phyloP scores from a whole-genome alignment of 2,329 filamentous ascomycete genomes.

The Coniochaeta sp. region DNA sequence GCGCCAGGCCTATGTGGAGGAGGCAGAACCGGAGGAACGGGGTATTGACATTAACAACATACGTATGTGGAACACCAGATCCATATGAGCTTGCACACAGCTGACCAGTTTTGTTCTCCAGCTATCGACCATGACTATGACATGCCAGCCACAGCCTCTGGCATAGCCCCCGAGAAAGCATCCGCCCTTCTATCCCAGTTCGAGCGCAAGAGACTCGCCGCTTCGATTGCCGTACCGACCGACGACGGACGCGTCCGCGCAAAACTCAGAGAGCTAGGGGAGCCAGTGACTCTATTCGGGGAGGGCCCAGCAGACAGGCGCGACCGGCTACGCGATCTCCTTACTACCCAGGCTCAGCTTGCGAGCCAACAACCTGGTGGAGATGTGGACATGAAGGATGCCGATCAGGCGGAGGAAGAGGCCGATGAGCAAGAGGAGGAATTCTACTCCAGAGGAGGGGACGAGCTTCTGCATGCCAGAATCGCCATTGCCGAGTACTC shows the following conservation, averaged over 20 bases:
- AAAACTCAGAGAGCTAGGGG: conserved; percentile 76
- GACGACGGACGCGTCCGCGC: conserved; percentile 82
- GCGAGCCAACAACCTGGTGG: conserved; percentile 45
- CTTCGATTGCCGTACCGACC: conserved; percentile 85
- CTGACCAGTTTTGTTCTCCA: conserved; percentile 4
- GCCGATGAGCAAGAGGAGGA: conserved; percentile 79
- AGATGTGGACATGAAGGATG: conserved; percentile 57
- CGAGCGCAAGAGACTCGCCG: conserved; percentile 81
- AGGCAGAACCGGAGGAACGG: conserved; percentile 39
- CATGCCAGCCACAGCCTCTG: conserved; percentile 52
- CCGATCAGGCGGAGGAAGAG: conserved; percentile 46
- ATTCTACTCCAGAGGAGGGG: conserved; percentile 83
- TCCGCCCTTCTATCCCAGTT: conserved; percentile 84
- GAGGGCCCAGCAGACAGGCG: conserved; percentile 81
- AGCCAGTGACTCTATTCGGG: conserved; percentile 91
- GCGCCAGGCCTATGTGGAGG: conserved; percentile 90
- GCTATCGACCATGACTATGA: conserved; percentile 76
- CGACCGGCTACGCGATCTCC: conserved; percentile 75
- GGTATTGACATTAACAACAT: conserved; percentile 44
- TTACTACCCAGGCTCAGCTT: conserved; percentile 65
- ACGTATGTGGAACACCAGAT: conserved; percentile 21
- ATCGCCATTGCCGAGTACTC: conserved; percentile 77
- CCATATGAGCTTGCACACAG: background rate
- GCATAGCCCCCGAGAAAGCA: conserved; percentile 71
- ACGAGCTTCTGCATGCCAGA: conserved; percentile 67